Conservation (phyloP, 2,329 filamentous ascomycete genomes). For the Cadophora malorum region DNA sequence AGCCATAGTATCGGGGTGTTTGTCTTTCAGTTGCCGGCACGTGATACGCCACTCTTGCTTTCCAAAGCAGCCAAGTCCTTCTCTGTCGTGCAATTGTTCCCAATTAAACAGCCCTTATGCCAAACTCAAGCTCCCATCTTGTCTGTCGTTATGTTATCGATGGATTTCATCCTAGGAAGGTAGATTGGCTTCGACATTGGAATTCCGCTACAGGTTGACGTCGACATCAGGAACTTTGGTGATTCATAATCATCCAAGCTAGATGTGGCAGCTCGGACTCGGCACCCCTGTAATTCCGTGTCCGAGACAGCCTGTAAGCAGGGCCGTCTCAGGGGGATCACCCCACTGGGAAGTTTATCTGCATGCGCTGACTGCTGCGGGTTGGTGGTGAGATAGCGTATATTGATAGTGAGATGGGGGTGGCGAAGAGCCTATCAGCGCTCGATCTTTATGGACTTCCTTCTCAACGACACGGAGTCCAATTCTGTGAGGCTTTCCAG, state of each 20-base stretch:
- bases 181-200: neutral
- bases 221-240: slow-evolving; percentile 4
- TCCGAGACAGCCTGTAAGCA: neutral
- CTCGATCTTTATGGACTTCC: too few species aligned
- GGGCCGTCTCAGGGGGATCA: neutral
- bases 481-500: neutral
- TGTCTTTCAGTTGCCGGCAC: neutral
- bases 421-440: neutral
- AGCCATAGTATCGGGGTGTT: slow-evolving; percentile 12
- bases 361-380: neutral
- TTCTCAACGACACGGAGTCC: too few species aligned
- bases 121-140: neutral
- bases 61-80: slow-evolving; percentile 3
- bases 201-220: neutral
- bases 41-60: slow-evolving; percentile 9
- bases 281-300: neutral
- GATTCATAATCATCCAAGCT: slow-evolving; percentile 15
- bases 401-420: neutral
- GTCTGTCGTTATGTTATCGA: neutral
- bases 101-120: neutral
- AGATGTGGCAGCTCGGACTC: slow-evolving; percentile 4
- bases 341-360: slow-evolving; percentile 1
- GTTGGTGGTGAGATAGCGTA: neutral
- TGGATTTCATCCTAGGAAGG: neutral
- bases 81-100: neutral